A percentile compares a stretch with the other conserved stretches of the same genome.
phyloP scores from a whole-genome alignment of 768 basidiomycete genomes.

The Cystofilobasidium ferigula region DNA sequence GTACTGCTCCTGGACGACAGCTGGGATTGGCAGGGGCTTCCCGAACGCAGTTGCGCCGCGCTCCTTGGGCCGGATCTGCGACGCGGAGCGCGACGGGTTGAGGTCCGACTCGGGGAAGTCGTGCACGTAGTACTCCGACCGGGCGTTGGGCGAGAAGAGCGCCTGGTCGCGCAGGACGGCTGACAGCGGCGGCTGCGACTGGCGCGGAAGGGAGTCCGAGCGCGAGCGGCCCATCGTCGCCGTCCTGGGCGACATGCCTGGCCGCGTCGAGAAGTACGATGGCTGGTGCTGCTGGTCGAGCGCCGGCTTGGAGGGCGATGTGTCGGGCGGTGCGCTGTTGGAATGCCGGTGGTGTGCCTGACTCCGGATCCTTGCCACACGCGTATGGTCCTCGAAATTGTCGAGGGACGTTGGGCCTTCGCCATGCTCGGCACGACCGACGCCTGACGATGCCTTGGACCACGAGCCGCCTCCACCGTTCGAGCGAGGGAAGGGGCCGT shows the following conservation, averaged over 20 bases:
- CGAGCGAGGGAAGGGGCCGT: no score
- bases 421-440: not conserved
- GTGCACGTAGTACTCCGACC: not conserved
- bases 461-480: not conserved
- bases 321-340: not conserved
- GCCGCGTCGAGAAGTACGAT: not conserved
- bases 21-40: not conserved
- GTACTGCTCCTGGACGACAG: not conserved
- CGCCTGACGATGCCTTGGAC: not conserved
- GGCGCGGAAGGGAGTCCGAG: not conserved
- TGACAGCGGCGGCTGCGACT: not conserved
- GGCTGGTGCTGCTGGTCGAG: not conserved
- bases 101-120: conserved; percentile 21
- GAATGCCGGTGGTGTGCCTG: conserved; percentile 1
- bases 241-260: not conserved
- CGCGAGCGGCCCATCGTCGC: not conserved
- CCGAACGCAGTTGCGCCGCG: not conserved
- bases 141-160: not conserved
- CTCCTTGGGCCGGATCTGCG: conserved; percentile 8
- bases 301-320: not conserved
- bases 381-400: conserved; percentile 1
- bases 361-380: not conserved
- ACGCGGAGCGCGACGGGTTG: conserved; percentile 23
- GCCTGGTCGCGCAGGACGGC: no score
- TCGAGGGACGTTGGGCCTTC: conserved; percentile 2